phyloP scores from a whole-genome alignment of 2,329 filamentous ascomycete species.

The Neobulgaria alba region DNA sequence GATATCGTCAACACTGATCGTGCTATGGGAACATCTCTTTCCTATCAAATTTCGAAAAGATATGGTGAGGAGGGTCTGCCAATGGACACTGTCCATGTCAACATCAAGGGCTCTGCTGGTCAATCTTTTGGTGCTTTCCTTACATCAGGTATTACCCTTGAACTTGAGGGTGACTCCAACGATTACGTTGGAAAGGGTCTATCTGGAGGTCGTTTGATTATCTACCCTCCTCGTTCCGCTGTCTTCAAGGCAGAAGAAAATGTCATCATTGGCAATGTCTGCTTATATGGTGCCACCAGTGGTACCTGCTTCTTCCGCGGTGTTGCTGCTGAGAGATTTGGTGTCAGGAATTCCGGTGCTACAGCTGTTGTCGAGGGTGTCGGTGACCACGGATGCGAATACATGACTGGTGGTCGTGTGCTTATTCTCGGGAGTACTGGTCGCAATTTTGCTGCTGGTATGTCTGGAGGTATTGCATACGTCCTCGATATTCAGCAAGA shows the following conservation, averaged over 20 bases:
- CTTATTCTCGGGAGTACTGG: slow-evolving; percentile 82
- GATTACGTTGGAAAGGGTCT: slow-evolving; percentile 96
- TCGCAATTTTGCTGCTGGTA: slow-evolving; percentile 95
- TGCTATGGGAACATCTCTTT: slow-evolving; percentile 85
- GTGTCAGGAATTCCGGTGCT: slow-evolving; percentile 91
- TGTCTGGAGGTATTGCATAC: slow-evolving; percentile 97
- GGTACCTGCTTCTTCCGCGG: slow-evolving; percentile 96
- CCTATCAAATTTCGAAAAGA: slow-evolving; percentile 89
- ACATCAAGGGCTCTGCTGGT: slow-evolving; percentile 91
- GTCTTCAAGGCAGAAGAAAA: slow-evolving; percentile 97
- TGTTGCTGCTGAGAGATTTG: slow-evolving; percentile 92
- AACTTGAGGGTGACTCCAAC: slow-evolving; percentile 92
- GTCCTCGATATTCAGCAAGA: slow-evolving; percentile 84
- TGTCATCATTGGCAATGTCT: slow-evolving; percentile 86
- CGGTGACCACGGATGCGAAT: slow-evolving; percentile 94
- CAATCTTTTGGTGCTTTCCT: slow-evolving; percentile 95
- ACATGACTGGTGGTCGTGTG: slow-evolving; percentile 95
- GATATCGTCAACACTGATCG: slow-evolving; percentile 96
- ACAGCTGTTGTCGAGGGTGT: slow-evolving; percentile 94
- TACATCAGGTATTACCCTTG: slow-evolving; percentile 85
- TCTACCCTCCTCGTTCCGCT: slow-evolving; percentile 84
- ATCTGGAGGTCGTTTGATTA: slow-evolving; percentile 83
- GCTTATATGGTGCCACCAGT: slow-evolving; percentile 85
- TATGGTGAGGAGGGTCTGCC: slow-evolving; percentile 86
- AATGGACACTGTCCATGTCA: slow-evolving; percentile 89